phyloP scores from a whole-genome alignment of 257 asterid genomes.

The Plantago elongata region DNA sequence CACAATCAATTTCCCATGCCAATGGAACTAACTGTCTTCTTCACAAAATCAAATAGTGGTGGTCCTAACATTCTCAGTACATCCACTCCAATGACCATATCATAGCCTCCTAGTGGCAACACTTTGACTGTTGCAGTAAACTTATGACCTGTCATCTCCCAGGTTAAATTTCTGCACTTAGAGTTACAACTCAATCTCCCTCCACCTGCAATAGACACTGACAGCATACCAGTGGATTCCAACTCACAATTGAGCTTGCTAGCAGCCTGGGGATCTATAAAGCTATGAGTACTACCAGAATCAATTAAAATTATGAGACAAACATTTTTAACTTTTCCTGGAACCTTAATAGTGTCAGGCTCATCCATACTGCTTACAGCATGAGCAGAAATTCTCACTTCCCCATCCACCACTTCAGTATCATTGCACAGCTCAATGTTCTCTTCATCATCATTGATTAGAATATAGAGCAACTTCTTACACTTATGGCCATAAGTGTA shows the following conservation, averaged over 20 bases:
- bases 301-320: neutral
- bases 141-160: neutral
- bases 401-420: neutral
- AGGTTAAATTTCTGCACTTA: neutral
- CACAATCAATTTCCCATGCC: neutral
- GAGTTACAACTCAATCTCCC: neutral
- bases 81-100: neutral
- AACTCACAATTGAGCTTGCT: neutral
- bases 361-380: neutral
- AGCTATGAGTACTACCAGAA: neutral
- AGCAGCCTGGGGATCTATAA: neutral
- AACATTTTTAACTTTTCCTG: neutral
- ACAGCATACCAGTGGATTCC: neutral
- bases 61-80: neutral
- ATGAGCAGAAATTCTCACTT: neutral
- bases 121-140: neutral
- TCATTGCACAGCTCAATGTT: too few relatives aligned
- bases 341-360: neutral
- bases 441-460: neutral
- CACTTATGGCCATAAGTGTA: neutral
- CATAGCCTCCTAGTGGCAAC: neutral
- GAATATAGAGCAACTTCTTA: neutral
- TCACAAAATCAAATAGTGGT: neutral
- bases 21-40: neutral
- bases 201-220: neutral